Evolutionary conservation across 2,329 filamentous ascomycete genomes (phyloP).

Genomic region (Verticillium isaacii): DNA sequence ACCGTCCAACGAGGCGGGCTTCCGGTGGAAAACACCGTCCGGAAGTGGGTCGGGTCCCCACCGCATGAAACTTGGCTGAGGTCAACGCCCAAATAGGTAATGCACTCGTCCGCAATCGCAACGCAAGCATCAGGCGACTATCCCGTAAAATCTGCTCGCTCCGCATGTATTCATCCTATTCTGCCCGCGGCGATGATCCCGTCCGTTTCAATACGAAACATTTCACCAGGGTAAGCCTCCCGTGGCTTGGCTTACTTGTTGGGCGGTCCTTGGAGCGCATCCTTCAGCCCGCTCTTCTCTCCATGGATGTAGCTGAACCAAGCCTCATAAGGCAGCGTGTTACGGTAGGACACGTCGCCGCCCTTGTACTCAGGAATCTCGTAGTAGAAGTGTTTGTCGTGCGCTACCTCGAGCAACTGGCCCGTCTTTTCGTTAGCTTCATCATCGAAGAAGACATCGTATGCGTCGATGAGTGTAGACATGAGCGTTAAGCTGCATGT

Average conservation of each 20-base stretch:
- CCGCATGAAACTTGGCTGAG: not conserved
- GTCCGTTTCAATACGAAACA: not conserved
- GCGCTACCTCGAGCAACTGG: constrained; percentile 11
- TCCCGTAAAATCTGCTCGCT: too few species aligned
- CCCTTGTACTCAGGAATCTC: constrained; percentile 12
- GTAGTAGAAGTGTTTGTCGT: constrained; percentile 6
- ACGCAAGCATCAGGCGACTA: not conserved
- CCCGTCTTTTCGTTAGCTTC: constrained; percentile 8
- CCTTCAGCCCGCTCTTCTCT: constrained; percentile 10
- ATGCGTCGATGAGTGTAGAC: constrained; percentile 3
- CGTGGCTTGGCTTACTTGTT: not conserved
- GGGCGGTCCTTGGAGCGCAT: constrained; percentile 8
- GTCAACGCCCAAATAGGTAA: not conserved
- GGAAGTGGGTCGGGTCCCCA: not conserved
- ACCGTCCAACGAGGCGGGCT: not conserved
- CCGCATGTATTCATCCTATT: not conserved
- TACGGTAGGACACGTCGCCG: constrained; percentile 10
- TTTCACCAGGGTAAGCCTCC: too few species aligned
- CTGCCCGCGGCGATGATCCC: not conserved
- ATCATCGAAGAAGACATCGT: constrained; percentile 12
- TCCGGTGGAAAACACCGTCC: not conserved
- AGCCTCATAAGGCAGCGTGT: constrained; percentile 14
- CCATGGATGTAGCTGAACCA: constrained; percentile 17
- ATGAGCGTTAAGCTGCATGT: constrained; percentile 5
- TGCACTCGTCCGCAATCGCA: not conserved